Evolutionary conservation across 345 rosid genomes (phyloP), one percentile per base, ranked within the genome.

Genomic region (Mallotus nudiflorus): DNA sequence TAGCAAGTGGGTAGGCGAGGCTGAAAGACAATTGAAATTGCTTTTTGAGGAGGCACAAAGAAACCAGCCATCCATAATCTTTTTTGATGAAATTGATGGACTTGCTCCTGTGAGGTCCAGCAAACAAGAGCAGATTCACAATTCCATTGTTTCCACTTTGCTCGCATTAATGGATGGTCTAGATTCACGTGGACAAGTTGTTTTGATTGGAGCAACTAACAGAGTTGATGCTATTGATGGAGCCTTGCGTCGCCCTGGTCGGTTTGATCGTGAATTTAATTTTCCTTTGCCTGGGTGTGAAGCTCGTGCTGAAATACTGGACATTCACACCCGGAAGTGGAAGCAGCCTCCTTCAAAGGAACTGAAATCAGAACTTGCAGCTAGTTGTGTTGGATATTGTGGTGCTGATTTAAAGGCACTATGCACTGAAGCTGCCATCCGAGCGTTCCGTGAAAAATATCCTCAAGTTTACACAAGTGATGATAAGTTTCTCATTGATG

Each of bases 1-100:
- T 74, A 96, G 99, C 83, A 96, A 96, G 77, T 96, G 99, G 99
- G 99, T 96, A 80, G 99, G 99, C 65, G 99, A 96, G 89, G 99
- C 99, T 62, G 99, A 96, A 78, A 92, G 99, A 77, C 99, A 96
- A 61, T 72, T 96, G 79, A 96, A 96, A 82, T 79, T 96, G 76
- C 98, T 96, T 66, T 96, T 96, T 72, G 98, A 96, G 82, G 99
- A 96, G 73, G 99, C 99, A 48, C 99, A 96, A 73, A 85, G 90
- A 79, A 96, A 96, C 74, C 99, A 96, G 74, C 99, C 99, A 71
- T 92, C 99, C 31, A 96, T 96, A 56, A 96, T 96, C 62, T 96
- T 96, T 79, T 96, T 96, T 78, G 99, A 96, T 81, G 99, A 96
- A 79, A 96, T 96, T 75, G 99, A 96, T 83, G 99, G 98, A 71